Evolutionary conservation across 2,329 filamentous ascomycete genomes (phyloP), one percentile per base, ranked within the genome.

Genomic region (Neurospora crassa): DNA sequence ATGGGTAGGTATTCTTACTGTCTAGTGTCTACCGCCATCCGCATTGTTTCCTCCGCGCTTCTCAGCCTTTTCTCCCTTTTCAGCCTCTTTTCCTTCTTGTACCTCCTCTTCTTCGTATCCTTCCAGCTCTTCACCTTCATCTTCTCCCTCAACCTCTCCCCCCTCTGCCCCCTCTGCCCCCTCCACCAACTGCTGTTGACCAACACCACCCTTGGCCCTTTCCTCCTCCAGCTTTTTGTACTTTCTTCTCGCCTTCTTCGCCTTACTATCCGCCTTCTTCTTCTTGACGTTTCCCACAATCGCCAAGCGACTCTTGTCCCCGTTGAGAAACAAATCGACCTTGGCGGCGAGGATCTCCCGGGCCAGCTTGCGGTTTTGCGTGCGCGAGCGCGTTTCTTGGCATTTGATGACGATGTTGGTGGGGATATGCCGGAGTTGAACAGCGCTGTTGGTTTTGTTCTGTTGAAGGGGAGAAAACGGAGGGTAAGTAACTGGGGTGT

Each of bases 401-500:
- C 89, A 95, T 83, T 99, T 99, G 74, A 99, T 88, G 16, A 98
- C 94, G 70, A 97, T 89, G 73, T 95, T 95, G 0, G 94, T 97
- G 6, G 95, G 93, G 18, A 92, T 83, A 80, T 99, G 96, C 76
- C 91, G 96, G 43, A 99, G 85, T 80, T 99, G 96, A 2, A 97
- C 95, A 45, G 95, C 95, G 0, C 93, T 97, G 75, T 90, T 94
- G 37, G 96, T 99, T 88, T 99, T 99, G 83, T 99, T 99, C 91
- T 90, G 73, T 68, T 14, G 37, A 7, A 40, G 45, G 37, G n/a
- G 14, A 29, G 3, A 29, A 4, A 29, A 3, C 29, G 29, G n/a
- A 14, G 34, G 14, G 72, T 72, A 67, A 69, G 68, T 67, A 11
- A 40, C 37, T 40, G 37, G 37, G 2, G 10, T 40, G 34, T 70